A percentile compares a stretch with the other conserved stretches of the same genome.
Conservation (phyloP, 1,284 basidiomycete species). For the Ceratobasidium sp. region DNA sequence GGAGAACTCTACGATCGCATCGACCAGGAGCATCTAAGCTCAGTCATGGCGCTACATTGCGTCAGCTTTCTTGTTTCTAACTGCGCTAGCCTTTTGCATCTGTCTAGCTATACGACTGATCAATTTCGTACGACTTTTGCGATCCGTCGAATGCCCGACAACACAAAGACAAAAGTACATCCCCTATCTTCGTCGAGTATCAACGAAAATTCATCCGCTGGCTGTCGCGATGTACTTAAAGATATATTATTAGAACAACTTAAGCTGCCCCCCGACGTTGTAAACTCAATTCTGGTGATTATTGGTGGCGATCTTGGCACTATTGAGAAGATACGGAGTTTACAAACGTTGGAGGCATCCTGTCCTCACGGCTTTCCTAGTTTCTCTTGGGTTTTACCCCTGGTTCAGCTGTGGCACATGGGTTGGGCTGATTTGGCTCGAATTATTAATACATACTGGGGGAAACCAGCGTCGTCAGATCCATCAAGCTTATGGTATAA, state of each 20-base stretch:
- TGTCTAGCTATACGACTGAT: neutral
- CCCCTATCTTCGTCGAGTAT: neutral
- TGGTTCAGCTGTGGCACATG: slow-evolving; percentile 58
- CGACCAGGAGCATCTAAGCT: neutral
- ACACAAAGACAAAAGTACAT: neutral
- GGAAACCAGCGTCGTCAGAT: slow-evolving; percentile 7
- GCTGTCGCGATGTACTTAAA: slow-evolving; percentile 1
- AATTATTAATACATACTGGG: slow-evolving; percentile 56
- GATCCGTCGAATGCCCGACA: neutral
- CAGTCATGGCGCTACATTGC: slow-evolving; percentile 9
- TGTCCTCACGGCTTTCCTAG: slow-evolving; percentile 48
- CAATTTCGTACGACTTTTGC: neutral
- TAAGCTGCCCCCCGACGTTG: slow-evolving; percentile 37
- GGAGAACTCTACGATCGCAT: neutral
- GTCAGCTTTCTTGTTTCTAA: neutral
- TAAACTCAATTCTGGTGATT: slow-evolving; percentile 37
- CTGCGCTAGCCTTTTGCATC: neutral
- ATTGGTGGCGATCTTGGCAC: slow-evolving; percentile 49
- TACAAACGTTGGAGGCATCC: slow-evolving; percentile 31
- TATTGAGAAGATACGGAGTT: slow-evolving; percentile 48
- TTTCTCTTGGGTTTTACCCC: slow-evolving; percentile 54
- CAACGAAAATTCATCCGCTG: slow-evolving; percentile 12
- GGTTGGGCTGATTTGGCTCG: slow-evolving; percentile 58
- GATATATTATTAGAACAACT: slow-evolving; percentile 34
- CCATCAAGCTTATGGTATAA: slow-evolving; percentile 7